Evolutionary conservation across 139 green algal species (phyloP).

Genomic region (Trebouxia sp.): DNA sequence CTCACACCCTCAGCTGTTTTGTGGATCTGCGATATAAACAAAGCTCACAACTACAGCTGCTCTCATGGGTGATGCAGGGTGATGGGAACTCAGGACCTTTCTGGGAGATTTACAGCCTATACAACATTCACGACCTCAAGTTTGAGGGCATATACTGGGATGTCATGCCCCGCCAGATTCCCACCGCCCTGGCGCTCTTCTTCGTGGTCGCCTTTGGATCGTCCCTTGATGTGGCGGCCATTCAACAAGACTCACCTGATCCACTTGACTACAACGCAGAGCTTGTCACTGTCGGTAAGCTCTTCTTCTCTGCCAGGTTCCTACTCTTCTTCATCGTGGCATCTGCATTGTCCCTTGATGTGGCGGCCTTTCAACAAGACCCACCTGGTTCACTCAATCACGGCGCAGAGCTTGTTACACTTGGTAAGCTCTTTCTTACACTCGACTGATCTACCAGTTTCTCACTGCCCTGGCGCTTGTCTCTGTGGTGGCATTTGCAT

Average conservation of each 20-base stretch:
- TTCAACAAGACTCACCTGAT: conserved; percentile 58
- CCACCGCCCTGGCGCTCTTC: conserved; percentile 71
- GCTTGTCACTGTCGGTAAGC: conserved; percentile 66
- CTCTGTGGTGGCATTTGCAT: conserved; percentile 81
- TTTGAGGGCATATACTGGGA: conserved; percentile 55
- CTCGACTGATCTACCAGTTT: background rate
- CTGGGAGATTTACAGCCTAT: conserved; percentile 75
- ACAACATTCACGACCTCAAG: conserved; percentile 51
- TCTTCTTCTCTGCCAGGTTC: background rate
- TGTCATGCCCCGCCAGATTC: conserved; percentile 40
- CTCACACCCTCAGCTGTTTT: conserved; percentile 34
- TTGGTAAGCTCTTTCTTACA: conserved; percentile 51
- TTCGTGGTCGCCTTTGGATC: conserved; percentile 81
- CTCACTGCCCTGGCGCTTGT: too few species aligned
- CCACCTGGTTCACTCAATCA: conserved; percentile 67
- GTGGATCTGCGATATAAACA: background rate
- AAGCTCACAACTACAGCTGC: too few species aligned
- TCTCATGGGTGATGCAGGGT: conserved; percentile 12
- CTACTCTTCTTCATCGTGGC: conserved; percentile 80
- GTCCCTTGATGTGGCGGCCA: conserved; percentile 75
- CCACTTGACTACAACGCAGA: conserved; percentile 80
- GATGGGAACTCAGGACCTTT: conserved; percentile 44
- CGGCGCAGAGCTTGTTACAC: conserved; percentile 73
- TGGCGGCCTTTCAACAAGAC: conserved; percentile 67
- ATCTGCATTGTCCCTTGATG: conserved; percentile 78